Percentiles rank a stretch among this genome's conserved stretches.
These are phyloP conservation scores for Ceratocystis harringtonii DNA, from an alignment of 2,329 filamentous ascomycete species.

Conservation along the genomic window DNA sequence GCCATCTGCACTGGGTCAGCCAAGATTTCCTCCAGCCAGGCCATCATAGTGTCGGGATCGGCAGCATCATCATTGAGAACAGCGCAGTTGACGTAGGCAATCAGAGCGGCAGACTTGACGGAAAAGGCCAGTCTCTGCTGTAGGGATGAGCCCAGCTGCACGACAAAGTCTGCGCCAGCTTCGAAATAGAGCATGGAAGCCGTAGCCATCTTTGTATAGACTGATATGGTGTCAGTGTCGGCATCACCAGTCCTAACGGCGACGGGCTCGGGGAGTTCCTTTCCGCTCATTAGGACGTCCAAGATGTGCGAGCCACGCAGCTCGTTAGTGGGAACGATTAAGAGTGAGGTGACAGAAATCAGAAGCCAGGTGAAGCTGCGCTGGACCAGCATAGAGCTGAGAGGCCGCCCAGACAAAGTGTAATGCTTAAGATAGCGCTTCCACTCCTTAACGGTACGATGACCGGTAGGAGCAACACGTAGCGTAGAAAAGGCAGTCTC, in stretches of 20 bases:
- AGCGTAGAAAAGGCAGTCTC: conserved; percentile 86
- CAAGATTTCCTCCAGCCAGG: conserved; percentile 74
- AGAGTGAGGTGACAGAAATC: conserved; percentile 59
- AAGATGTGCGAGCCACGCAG: conserved; percentile 51
- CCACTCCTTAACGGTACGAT: conserved; percentile 64
- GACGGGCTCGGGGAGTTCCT: conserved; percentile 23
- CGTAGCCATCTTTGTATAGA: conserved; percentile 55
- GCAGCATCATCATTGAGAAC: conserved; percentile 68
- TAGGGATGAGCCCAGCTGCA: conserved; percentile 63
- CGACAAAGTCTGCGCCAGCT: conserved; percentile 74
- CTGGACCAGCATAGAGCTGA: conserved; percentile 84
- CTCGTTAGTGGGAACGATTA: conserved; percentile 47
- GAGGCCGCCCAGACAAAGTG: conserved; percentile 58
- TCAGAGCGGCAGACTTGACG: conserved; percentile 68
- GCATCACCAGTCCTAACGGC: conserved; percentile 23
- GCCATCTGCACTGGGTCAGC: conserved; percentile 69
- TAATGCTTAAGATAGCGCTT: conserved; percentile 75
- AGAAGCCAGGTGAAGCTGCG: conserved; percentile 77
- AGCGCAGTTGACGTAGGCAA: conserved; percentile 73
- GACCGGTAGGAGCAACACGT: conserved; percentile 56
- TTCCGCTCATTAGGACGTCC: conserved; percentile 53
- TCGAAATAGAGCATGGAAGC: conserved; percentile 80
- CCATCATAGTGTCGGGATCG: conserved; percentile 62
- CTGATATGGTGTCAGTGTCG: conserved; percentile 44
- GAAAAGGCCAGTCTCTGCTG: conserved; percentile 77